Evolutionary conservation across 108 stramenopile genomes (phyloP), one percentile per base, ranked within the genome.

Genomic region (Cylindrotheca fusiformis): DNA sequence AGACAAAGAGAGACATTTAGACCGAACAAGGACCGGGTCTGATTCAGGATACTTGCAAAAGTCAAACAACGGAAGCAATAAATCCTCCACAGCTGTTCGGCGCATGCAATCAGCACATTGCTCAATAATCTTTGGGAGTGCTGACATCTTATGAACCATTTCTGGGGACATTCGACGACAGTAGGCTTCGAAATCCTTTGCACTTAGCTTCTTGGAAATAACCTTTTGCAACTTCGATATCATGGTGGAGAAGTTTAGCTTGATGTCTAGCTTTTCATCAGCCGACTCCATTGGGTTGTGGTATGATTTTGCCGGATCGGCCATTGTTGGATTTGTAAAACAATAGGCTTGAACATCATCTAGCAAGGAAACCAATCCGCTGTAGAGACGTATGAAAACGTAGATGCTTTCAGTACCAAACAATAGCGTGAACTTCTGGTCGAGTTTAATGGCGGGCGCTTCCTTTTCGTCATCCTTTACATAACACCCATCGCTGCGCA

Each of bases 341-440:
- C 78, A 22, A 32, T 47, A 30, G 3, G 41, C 29, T 58, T 82
- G 71, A 21, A 75, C 66, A 45, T 88, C 75, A 36, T 70, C 68
- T 46, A 93, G 58, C 56, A 93, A 56, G 3, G 78, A 75, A 23
- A 79, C 74, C 6, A 93, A 72, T 2, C 75, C 60, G 41, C 67
- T 71, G 60, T 80, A 89, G n/a, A 83, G 71, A 2, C 93, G 83
- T 68, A 94, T 53, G 45, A 87, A 86, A 0, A 91, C 48, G 65
- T 88, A 94, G 14, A 87, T 83, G 19, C 71, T 75, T 51, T 89
- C 76, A 3, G 89, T 83, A 3, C 80, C 87, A 60, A 88, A 90
- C 41, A 90, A 51, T 4, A 87, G 63, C 57, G 87, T 64, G 69
- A 68, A 82, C 32, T 65, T 72, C n/a, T 66, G 32, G 45, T 66